These are phyloP conservation scores for Leccinum subtestaceum DNA, from an alignment of 768 basidiomycete species.

Conservation along the genomic window DNA sequence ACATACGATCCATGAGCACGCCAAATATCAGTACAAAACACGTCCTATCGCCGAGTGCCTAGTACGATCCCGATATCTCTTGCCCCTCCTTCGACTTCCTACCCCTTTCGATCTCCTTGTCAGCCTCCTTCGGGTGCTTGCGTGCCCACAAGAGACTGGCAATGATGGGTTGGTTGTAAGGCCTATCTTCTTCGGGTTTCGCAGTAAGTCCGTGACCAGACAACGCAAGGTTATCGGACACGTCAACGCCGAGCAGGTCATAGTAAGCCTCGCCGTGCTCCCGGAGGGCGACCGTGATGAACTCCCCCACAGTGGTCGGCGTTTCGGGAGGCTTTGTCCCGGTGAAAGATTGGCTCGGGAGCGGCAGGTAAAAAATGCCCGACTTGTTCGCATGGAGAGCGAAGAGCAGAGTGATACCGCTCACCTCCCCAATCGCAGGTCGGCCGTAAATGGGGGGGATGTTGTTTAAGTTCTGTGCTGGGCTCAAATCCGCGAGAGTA, in stretches of 20 bases:
- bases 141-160: neutral
- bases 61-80: neutral
- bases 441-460: neutral
- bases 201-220: neutral
- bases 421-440: neutral
- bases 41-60: neutral
- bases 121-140: neutral
- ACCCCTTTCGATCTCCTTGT: neutral
- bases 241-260: neutral
- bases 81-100: neutral
- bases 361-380: neutral
- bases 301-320: neutral
- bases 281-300: neutral
- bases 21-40: too few relatives aligned
- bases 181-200: neutral
- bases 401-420: neutral
- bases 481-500: neutral
- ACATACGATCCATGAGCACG: too few relatives aligned
- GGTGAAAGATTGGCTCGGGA: neutral
- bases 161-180: neutral
- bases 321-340: neutral
- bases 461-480: slow-evolving; percentile 3
- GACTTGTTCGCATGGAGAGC: neutral
- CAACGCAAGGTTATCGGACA: neutral
- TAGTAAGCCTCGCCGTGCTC: neutral